These are phyloP conservation scores for Termitomyces sp. DNA, from an alignment of 768 basidiomycete genomes.

Conservation along the genomic window DNA sequence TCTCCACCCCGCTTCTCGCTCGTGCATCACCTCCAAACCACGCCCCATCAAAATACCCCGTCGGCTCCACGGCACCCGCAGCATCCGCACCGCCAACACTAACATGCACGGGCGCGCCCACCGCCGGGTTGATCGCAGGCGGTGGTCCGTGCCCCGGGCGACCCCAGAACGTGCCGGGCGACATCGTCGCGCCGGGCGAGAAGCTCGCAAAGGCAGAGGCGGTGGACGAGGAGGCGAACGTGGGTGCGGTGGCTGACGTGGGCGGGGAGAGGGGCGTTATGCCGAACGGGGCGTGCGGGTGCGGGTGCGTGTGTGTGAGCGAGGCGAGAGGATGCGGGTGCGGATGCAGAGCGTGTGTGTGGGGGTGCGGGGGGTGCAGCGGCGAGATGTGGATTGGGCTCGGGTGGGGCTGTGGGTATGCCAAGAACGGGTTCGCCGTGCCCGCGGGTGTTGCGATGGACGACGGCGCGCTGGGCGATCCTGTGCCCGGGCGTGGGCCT, in stretches of 20 bases:
- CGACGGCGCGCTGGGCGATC: too few relatives aligned
- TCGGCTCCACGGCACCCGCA: constrained; percentile 22
- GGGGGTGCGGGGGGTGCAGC: not conserved
- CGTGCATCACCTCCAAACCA: constrained; percentile 25
- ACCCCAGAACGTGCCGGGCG: constrained; percentile 70
- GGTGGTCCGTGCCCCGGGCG: constrained; percentile 23
- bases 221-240: constrained; percentile 5
- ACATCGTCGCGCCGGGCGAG: constrained; percentile 70
- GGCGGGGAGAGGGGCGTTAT: constrained; percentile 1
- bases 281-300: not conserved
- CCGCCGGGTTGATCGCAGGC: constrained; percentile 35
- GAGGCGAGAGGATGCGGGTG: not conserved
- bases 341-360: not conserved
- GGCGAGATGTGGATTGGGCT: not conserved
- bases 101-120: constrained; percentile 38
- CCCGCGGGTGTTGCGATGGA: not conserved
- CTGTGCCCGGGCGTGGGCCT: not conserved
- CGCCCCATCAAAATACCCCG: constrained; percentile 39
- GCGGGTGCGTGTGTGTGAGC: not conserved
- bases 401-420: not conserved
- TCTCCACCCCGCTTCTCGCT: constrained; percentile 26
- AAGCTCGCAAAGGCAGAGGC: constrained; percentile 30
- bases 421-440: not conserved
- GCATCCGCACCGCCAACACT: not conserved
- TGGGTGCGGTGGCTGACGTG: not conserved